Evolutionary conservation across 148 eudicot species (phyloP), one percentile per base, ranked within the genome.

Genomic region (Persicaria maculosa): DNA sequence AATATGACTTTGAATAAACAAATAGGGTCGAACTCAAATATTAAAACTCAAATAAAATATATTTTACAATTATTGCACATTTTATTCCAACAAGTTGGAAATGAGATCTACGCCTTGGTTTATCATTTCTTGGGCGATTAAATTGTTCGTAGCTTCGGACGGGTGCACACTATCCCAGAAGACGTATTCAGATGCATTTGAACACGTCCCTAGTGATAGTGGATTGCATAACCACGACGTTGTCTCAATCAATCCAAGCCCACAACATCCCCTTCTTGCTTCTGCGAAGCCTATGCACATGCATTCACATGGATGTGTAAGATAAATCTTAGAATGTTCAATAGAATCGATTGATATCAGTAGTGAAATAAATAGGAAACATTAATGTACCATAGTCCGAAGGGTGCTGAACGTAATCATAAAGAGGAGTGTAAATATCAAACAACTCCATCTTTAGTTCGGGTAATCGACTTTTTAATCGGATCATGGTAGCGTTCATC

Each of bases 141-240:
- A 79, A 76, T 84, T 89, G 74, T 95, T 95, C 52, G 99, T 87
- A n/a, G 97, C 89, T 84, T 95, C 74, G 55, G 99, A 84, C 6
- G 99, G 99, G 81, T 95, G 99, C 10, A 95, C 96, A 77, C 92
- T 88, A 79, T 95, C 99, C 99, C 99, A 96, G 44, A 96, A 96
- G 61, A 96, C 97, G 61, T 86, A 96, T 55, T 89, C 81, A 0
- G 89, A 78, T 2, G 99, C 97, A 58, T 96, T 96, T 62, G 71
- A 76, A 78, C 99, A 96, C 0, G 97, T 96, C 54, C 99, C 99
- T 4, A 71, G 14, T 0, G 99, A 90, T 67, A 84, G 81, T 1
- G 84, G 86, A 80, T 96, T 96, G 84, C 99, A 96, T 77, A 96
- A 77, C 22, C 92, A 80, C 0, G 82, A 76, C 7, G 99, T 92